Conservation (phyloP, 106 monocot genomes). For the Apostasia shenzhenica region DNA sequence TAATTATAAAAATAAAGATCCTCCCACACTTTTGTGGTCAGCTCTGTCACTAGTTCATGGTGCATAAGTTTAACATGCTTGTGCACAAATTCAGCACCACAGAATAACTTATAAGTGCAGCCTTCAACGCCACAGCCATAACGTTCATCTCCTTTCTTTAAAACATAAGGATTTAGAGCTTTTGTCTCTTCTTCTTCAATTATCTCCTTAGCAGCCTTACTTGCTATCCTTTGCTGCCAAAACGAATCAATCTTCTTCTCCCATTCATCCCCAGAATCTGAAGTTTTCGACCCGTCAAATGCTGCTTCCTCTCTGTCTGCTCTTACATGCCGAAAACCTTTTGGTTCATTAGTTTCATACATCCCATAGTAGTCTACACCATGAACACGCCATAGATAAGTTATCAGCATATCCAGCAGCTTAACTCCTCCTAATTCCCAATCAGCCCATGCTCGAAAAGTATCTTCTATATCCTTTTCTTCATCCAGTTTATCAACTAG, state of each 20-base stretch:
- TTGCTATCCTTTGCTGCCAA: conserved; percentile 80
- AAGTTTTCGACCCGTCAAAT: conserved; percentile 23
- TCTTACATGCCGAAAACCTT: conserved; percentile 78
- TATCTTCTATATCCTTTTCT: conserved; percentile 87
- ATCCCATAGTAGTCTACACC: conserved; percentile 94
- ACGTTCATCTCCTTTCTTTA: conserved; percentile 96
- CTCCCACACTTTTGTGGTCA: conserved; percentile 82
- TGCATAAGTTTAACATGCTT: conserved; percentile 97
- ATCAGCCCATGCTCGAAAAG: conserved; percentile 50
- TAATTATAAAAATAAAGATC: conserved; percentile 97
- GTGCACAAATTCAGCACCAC: conserved; percentile 93
- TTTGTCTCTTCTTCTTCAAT: conserved; percentile 81
- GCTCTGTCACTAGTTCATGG: conserved; percentile 67
- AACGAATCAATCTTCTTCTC: conserved; percentile 83
- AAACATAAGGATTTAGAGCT: conserved; percentile 64
- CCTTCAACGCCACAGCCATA: conserved; percentile 98
- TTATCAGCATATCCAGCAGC: conserved; percentile 84
- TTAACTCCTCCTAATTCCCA: conserved; percentile 81
- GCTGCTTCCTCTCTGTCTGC: conserved; percentile 35
- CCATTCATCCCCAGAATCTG: conserved; percentile 38
- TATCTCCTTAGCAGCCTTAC: conserved; percentile 73
- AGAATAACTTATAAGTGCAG: conserved; percentile 83
- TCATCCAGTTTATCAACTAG: conserved; percentile 71
- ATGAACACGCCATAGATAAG: conserved; percentile 90
- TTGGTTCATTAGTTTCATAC: conserved; percentile 61